Percentiles rank a stretch among this genome's conserved stretches.
Evolutionary conservation across 2,329 filamentous ascomycete species (phyloP).

Genomic region (Fonsecaea pedrosoi): DNA sequence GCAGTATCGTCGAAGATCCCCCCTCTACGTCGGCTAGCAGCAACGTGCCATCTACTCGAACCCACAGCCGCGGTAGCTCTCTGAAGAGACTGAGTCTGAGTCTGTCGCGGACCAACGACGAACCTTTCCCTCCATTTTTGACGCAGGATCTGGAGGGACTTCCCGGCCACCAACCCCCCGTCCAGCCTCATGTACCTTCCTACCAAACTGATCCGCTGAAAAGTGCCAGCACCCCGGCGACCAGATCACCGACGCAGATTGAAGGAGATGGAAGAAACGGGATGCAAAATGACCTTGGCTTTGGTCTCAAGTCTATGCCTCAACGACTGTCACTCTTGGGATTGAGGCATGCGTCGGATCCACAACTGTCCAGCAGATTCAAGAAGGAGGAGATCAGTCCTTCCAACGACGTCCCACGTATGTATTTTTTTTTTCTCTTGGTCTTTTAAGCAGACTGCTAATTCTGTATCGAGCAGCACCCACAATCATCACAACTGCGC

Average conservation of each 20-base stretch:
- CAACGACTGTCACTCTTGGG: slow-evolving; percentile 73
- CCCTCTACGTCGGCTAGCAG: slow-evolving; percentile 12
- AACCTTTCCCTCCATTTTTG: slow-evolving; percentile 29
- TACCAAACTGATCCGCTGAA: slow-evolving; percentile 15
- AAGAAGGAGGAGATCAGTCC: slow-evolving; percentile 60
- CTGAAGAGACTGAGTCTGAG: slow-evolving; percentile 36
- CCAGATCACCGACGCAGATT: slow-evolving; percentile 5
- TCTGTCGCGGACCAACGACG: slow-evolving; percentile 34
- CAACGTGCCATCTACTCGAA: slow-evolving; percentile 1
- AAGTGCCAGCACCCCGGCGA: slow-evolving; percentile 13
- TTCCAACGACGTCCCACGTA: slow-evolving; percentile 54
- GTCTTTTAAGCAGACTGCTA: neutral
- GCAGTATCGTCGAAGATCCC: slow-evolving; percentile 32
- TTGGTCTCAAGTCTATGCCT: slow-evolving; percentile 46
- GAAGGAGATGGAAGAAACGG: slow-evolving; percentile 13
- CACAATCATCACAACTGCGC: slow-evolving; percentile 88
- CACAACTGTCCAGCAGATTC: slow-evolving; percentile 80
- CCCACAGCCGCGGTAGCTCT: slow-evolving; percentile 33
- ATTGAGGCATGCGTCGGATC: slow-evolving; percentile 91
- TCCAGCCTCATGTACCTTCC: slow-evolving; percentile 5
- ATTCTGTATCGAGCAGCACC: slow-evolving; percentile 51
- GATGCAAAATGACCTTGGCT: slow-evolving; percentile 35
- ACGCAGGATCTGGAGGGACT: slow-evolving; percentile 30
- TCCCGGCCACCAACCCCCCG: slow-evolving; percentile 1
- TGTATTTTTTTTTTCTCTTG: slow-evolving; percentile 7